A percentile compares a stretch with the other conserved stretches of the same genome.
phyloP scores from a whole-genome alignment of 2,329 filamentous ascomycete species.

The Coniochaeta prunicola region DNA sequence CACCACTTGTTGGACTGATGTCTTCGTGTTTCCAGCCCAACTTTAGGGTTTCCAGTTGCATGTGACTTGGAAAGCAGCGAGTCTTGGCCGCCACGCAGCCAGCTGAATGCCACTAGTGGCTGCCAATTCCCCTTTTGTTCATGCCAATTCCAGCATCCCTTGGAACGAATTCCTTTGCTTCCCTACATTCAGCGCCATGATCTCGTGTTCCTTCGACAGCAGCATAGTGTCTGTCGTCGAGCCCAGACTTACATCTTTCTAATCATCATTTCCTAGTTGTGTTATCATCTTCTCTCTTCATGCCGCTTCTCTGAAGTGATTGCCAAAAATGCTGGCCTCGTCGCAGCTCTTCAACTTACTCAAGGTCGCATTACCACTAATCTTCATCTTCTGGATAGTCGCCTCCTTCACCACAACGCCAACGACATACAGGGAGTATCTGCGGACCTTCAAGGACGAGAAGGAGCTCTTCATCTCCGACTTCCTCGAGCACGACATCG shows the following conservation, averaged over 20 bases:
- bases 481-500: slow-evolving; percentile 25
- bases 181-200: background rate
- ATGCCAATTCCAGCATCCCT: background rate
- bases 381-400: slow-evolving; percentile 18
- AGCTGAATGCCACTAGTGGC: slow-evolving; percentile 1
- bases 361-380: slow-evolving; percentile 14
- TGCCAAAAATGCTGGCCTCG: slow-evolving; percentile 17
- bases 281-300: background rate
- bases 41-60: background rate
- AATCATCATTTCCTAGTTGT: background rate
- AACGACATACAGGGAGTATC: slow-evolving; percentile 15
- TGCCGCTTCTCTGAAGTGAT: background rate
- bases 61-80: too few species aligned
- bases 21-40: background rate
- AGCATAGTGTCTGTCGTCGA: background rate
- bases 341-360: slow-evolving; percentile 17
- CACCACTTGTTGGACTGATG: background rate
- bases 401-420: slow-evolving; percentile 14
- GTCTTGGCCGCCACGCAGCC: background rate
- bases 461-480: slow-evolving; percentile 24
- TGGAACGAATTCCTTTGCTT: background rate
- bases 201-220: background rate
- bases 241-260: background rate
- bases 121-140: background rate
- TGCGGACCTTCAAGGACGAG: slow-evolving; percentile 27